These are phyloP conservation scores for Pyrus bretschneideri DNA, from an alignment of 306 rosid species.

Conservation along the genomic window DNA sequence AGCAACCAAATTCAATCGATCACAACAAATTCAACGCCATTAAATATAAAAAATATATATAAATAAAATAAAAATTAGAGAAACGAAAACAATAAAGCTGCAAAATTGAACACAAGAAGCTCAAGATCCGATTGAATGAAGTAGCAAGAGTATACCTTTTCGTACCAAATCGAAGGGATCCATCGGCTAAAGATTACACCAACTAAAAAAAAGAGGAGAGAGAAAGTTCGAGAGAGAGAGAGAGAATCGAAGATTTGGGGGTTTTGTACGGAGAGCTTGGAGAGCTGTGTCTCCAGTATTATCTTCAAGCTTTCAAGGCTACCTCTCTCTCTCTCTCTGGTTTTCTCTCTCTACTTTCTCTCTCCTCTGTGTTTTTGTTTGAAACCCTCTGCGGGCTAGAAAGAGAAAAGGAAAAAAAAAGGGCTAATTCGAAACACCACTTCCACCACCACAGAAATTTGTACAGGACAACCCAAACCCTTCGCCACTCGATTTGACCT, in stretches of 20 bases:
- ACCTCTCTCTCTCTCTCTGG: not conserved
- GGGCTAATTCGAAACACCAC: constrained; percentile 24
- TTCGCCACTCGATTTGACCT: constrained; percentile 87
- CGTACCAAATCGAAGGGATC: constrained; percentile 85
- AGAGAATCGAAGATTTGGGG: constrained; percentile 10
- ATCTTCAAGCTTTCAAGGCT: constrained; percentile 29
- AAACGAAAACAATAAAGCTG: not conserved
- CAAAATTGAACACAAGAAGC: constrained; percentile 7
- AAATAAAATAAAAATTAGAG: not conserved
- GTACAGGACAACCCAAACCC: constrained; percentile 47
- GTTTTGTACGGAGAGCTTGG: constrained; percentile 31
- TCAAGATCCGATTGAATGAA: constrained; percentile 37
- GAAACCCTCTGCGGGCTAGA: constrained; percentile 35
- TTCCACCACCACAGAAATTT: constrained; percentile 50
- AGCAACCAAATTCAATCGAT: constrained; percentile 37
- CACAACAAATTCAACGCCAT: constrained; percentile 37
- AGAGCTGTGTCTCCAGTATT: constrained; percentile 32
- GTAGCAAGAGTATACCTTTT: constrained; percentile 41
- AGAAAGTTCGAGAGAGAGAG: not conserved
- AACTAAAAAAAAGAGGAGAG: constrained; percentile 19
- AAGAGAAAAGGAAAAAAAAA: not conserved
- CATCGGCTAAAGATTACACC: constrained; percentile 37
- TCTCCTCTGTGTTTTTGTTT: constrained; percentile 10
- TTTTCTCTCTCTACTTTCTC: constrained; percentile 1
- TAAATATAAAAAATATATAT: not conserved